Evolutionary conservation across 805 yeast species (phyloP).

Genomic region (Lipomyces lipofer): DNA sequence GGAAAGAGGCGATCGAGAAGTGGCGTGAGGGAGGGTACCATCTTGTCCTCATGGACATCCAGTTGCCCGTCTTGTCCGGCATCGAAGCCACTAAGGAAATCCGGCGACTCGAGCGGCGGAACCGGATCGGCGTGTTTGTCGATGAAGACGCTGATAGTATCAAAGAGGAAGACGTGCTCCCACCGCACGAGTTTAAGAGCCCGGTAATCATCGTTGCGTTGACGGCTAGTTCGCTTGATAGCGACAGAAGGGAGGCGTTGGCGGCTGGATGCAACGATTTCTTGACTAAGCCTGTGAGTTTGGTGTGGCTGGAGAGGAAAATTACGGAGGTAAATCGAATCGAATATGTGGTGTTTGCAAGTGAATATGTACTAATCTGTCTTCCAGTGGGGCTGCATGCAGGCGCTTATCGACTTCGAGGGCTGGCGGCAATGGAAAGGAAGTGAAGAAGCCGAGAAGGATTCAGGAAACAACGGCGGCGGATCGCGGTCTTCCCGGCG

Average conservation of each 20-base stretch:
- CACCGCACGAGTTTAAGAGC: constrained; percentile 66
- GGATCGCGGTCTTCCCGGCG: background rate
- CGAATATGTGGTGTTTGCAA: background rate
- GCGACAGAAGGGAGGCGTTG: constrained; percentile 85
- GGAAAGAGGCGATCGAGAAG: constrained; percentile 89
- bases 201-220: constrained; percentile 98
- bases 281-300: constrained; percentile 91
- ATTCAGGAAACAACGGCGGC: background rate
- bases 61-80: constrained; percentile 93
- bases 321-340: constrained; percentile 49
- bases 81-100: constrained; percentile 93
- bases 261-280: constrained; percentile 98
- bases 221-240: constrained; percentile 85
- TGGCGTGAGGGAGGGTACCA: constrained; percentile 96
- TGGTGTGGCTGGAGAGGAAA: constrained; percentile 90
- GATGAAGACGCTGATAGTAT: constrained; percentile 44
- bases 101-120: constrained; percentile 74
- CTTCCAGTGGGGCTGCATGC: constrained; percentile 98
- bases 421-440: constrained; percentile 64
- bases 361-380: background rate
- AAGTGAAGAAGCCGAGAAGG: constrained; percentile 18
- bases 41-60: constrained; percentile 94
- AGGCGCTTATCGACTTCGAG: constrained; percentile 91
- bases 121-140: constrained; percentile 66
- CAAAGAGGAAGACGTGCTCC: constrained; percentile 55